These are phyloP conservation scores for Aspergillus fructus DNA, from an alignment of 2,329 filamentous ascomycete species.

Conservation along the genomic window DNA sequence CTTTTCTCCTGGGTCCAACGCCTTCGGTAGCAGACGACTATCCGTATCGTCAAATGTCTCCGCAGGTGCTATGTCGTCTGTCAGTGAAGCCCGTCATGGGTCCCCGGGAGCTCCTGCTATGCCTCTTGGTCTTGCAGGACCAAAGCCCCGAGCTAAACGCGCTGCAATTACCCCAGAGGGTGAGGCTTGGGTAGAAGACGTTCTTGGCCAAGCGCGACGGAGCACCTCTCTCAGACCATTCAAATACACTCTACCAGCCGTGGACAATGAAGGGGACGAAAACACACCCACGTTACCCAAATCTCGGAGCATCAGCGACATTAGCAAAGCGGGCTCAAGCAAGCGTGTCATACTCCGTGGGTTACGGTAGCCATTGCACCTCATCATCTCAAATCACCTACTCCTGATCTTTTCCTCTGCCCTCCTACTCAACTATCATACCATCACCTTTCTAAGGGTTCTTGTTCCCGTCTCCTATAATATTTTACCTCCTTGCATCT, in stretches of 20 bases:
- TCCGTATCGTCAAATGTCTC: slow-evolving; percentile 42
- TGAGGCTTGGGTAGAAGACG: slow-evolving; percentile 49
- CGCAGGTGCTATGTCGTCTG: slow-evolving; percentile 28
- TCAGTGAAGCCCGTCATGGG: slow-evolving; percentile 26
- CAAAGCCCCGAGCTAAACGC: slow-evolving; percentile 39
- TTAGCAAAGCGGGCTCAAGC: slow-evolving; percentile 35
- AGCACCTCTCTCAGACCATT: slow-evolving; percentile 35
- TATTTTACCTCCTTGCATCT: neutral
- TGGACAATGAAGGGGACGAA: slow-evolving; percentile 18
- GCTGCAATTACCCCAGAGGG: slow-evolving; percentile 45
- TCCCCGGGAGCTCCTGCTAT: slow-evolving; percentile 31
- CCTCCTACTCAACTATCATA: neutral
- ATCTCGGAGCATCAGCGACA: slow-evolving; percentile 41
- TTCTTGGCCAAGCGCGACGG: slow-evolving; percentile 45
- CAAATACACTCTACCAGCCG: slow-evolving; percentile 20
- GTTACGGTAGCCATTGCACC: slow-evolving; percentile 27
- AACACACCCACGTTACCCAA: slow-evolving; percentile 26
- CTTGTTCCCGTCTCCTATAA: slow-evolving; percentile 3
- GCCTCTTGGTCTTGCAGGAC: slow-evolving; percentile 47
- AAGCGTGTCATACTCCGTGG: slow-evolving; percentile 40
- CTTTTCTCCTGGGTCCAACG: slow-evolving; percentile 29
- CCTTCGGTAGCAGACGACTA: slow-evolving; percentile 31
- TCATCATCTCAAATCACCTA: neutral
- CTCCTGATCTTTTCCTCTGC: neutral
- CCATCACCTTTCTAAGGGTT: neutral